phyloP scores from a whole-genome alignment of 2,329 filamentous ascomycete species.

The Lachnellula occidentalis region DNA sequence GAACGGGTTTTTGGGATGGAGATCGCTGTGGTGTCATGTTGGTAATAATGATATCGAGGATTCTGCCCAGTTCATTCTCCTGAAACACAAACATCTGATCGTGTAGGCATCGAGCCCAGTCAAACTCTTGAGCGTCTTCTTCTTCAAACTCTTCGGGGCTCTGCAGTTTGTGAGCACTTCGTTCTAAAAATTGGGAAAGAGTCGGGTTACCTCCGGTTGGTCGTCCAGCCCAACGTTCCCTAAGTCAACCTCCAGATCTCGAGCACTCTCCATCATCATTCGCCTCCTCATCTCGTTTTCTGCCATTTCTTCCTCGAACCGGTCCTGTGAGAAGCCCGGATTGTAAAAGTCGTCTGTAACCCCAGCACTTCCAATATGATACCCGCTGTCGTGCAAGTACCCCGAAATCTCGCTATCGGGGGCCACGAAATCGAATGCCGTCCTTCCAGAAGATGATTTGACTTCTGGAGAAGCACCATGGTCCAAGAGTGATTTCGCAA shows the following conservation, averaged over 20 bases:
- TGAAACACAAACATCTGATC: slow-evolving; percentile 99
- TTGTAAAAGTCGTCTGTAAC: slow-evolving; percentile 90
- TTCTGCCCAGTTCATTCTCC: slow-evolving; percentile 83
- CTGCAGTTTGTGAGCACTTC: slow-evolving; percentile 36
- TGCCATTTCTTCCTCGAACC: slow-evolving; percentile 94
- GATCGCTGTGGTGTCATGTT: slow-evolving; percentile 97
- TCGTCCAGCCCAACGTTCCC: slow-evolving; percentile 96
- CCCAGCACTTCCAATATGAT: slow-evolving; percentile 76
- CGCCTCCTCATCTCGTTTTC: slow-evolving; percentile 92
- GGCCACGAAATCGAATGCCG: slow-evolving; percentile 91
- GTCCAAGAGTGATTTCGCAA: slow-evolving; percentile 87
- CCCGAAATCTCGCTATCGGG: slow-evolving; percentile 95
- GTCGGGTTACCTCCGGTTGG: slow-evolving; percentile 69
- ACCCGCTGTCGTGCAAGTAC: slow-evolving; percentile 91
- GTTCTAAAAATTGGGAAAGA: slow-evolving; percentile 17
- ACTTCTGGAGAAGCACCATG: slow-evolving; percentile 93
- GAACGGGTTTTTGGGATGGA: slow-evolving; percentile 94
- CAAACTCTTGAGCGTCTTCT: slow-evolving; percentile 88
- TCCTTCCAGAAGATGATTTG: slow-evolving; percentile 88
- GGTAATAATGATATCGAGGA: slow-evolving; percentile 92
- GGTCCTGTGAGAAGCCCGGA: slow-evolving; percentile 83
- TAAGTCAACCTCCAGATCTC: slow-evolving; percentile 92
- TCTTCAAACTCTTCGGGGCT: slow-evolving; percentile 76
- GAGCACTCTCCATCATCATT: slow-evolving; percentile 99
- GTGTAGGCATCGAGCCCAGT: slow-evolving; percentile 89